These are phyloP conservation scores for Phlyctochytrium planicorne DNA, from an alignment of 192 early-diverging fungal genomes.

Conservation along the genomic window DNA sequence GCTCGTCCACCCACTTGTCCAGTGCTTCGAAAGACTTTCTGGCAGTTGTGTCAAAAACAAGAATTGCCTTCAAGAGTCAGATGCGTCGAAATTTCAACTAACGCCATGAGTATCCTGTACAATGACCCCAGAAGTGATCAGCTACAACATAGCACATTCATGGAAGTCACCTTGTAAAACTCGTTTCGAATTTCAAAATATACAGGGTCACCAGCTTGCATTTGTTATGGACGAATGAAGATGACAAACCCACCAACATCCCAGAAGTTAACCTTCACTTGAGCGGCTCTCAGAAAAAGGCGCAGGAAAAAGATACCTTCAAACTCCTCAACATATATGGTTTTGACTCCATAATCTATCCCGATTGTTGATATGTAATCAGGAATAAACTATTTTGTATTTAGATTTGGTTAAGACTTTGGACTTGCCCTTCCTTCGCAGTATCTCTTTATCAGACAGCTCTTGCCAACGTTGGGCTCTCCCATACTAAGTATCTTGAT, in stretches of 20 bases:
- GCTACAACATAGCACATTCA: not conserved
- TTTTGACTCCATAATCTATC: constrained; percentile 63
- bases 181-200: constrained; percentile 61
- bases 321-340: constrained; percentile 26
- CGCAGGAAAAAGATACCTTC: constrained; percentile 34
- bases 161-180: constrained; percentile 49
- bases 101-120: constrained; percentile 6
- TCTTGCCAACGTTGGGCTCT: constrained; percentile 52
- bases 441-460: constrained; percentile 58
- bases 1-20: constrained; percentile 45
- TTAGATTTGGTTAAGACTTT: not conserved
- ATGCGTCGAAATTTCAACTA: too few relatives aligned
- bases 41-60: constrained; percentile 42
- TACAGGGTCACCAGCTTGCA: constrained; percentile 44
- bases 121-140: not conserved
- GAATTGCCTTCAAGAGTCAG: constrained; percentile 42
- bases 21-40: constrained; percentile 37
- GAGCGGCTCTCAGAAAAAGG: not conserved
- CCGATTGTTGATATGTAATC: constrained; percentile 63
- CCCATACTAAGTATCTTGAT: constrained; percentile 25
- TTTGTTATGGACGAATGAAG: not conserved
- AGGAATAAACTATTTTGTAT: constrained; percentile 40
- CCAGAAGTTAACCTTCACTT: constrained; percentile 67
- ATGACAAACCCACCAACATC: constrained; percentile 35
- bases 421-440: constrained; percentile 49